phyloP scores from a whole-genome alignment of 176 grass and related monocot species.

The Cymbopogon citratus region DNA sequence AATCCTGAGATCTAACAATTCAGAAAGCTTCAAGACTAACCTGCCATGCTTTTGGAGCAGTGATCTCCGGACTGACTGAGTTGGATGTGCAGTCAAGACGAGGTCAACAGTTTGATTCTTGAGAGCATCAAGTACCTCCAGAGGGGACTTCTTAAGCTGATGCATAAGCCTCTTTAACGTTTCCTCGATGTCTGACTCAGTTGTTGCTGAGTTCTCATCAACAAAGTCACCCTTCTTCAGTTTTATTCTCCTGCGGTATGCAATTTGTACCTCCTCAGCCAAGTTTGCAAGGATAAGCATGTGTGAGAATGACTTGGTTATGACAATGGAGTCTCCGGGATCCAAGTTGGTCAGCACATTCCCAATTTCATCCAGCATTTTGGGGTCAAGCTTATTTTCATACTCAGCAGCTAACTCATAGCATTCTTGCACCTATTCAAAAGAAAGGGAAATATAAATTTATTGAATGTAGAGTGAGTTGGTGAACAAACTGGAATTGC shows the following conservation, averaged over 20 bases:
- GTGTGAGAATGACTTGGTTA: slow-evolving; percentile 81
- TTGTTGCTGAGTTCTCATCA: slow-evolving; percentile 84
- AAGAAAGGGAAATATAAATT: neutral
- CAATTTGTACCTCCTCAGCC: slow-evolving; percentile 96
- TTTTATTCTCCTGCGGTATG: slow-evolving; percentile 71
- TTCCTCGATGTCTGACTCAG: slow-evolving; percentile 90
- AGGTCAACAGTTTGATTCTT: slow-evolving; percentile 90
- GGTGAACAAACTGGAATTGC: neutral
- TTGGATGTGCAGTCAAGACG: slow-evolving; percentile 90
- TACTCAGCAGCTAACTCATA: slow-evolving; percentile 92
- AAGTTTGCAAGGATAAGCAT: slow-evolving; percentile 97
- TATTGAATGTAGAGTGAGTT: neutral
- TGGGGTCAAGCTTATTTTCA: slow-evolving; percentile 55
- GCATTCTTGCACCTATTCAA: slow-evolving; percentile 80
- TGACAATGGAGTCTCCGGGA: slow-evolving; percentile 78
- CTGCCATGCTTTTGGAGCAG: slow-evolving; percentile 94
- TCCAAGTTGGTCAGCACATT: slow-evolving; percentile 68
- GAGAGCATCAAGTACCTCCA: slow-evolving; percentile 79
- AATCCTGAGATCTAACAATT: slow-evolving; percentile 12
- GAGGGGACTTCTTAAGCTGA: slow-evolving; percentile 65
- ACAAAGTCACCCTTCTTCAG: slow-evolving; percentile 87
- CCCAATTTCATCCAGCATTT: slow-evolving; percentile 67
- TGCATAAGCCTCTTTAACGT: slow-evolving; percentile 70
- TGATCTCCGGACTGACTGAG: slow-evolving; percentile 86
- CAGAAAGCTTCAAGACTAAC: slow-evolving; percentile 33